phyloP scores from a whole-genome alignment of 2,329 filamentous ascomycete genomes.

The Claviceps sp. region DNA sequence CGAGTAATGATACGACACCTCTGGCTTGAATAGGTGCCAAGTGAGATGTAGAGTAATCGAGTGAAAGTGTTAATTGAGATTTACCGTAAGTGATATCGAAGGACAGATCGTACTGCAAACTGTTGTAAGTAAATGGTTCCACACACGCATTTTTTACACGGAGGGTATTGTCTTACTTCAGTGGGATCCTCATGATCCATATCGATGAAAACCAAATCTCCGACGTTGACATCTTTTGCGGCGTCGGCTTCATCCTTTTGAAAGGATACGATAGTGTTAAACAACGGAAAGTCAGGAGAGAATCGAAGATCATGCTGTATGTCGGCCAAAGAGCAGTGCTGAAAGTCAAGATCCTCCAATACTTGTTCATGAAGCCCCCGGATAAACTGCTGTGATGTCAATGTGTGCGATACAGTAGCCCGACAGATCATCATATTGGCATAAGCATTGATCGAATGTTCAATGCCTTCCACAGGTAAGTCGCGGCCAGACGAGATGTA shows the following conservation, averaged over 20 bases:
- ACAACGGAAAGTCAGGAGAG: conserved; percentile 10
- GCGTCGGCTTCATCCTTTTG: conserved; percentile 9
- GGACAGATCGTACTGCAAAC: not conserved
- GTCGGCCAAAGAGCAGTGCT: conserved; percentile 34
- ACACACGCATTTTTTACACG: not conserved
- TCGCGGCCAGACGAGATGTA: conserved; percentile 3
- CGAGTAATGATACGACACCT: conserved; percentile 1
- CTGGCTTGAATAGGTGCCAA: not conserved
- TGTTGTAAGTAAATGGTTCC: not conserved
- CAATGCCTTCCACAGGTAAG: conserved; percentile 1
- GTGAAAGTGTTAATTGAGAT: not conserved
- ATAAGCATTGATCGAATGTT: conserved; percentile 4
- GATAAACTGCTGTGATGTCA: conserved; percentile 21
- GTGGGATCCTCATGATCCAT: conserved; percentile 2
- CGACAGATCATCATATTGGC: conserved; percentile 2
- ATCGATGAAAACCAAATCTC: not conserved
- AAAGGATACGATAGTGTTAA: conserved; percentile 21
- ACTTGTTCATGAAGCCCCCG: conserved; percentile 28
- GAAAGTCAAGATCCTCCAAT: conserved; percentile 28
- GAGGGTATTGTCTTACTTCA: not conserved
- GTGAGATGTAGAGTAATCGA: not conserved
- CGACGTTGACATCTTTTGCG: not conserved
- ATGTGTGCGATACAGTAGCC: conserved; percentile 12
- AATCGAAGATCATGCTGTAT: conserved; percentile 23
- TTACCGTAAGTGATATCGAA: conserved; percentile 1